Conservation (phyloP, 1,284 basidiomycete species). For the Apiotrichum laibachii region DNA sequence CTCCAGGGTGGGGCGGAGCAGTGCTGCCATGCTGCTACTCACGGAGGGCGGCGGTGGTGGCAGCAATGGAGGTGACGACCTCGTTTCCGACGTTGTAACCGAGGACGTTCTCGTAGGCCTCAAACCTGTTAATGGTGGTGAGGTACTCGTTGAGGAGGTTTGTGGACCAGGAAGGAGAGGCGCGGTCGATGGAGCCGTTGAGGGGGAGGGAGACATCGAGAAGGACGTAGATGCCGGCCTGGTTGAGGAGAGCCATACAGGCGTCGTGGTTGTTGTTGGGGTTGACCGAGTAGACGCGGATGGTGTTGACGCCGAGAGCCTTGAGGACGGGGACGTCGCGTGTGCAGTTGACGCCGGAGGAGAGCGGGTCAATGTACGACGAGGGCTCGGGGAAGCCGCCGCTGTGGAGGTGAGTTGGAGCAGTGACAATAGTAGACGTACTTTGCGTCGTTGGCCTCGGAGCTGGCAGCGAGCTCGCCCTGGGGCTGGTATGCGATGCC, state of each 20-base stretch:
- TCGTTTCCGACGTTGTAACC: slow-evolving; percentile 86
- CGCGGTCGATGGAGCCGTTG: slow-evolving; percentile 81
- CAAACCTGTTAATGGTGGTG: slow-evolving; percentile 71
- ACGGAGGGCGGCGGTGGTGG: slow-evolving; percentile 63
- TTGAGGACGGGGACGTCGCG: slow-evolving; percentile 76
- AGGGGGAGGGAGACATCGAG: slow-evolving; percentile 79
- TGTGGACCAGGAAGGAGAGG: slow-evolving; percentile 73
- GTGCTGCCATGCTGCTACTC: slow-evolving; percentile 16
- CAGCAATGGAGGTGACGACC: slow-evolving; percentile 63
- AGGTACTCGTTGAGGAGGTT: slow-evolving; percentile 78
- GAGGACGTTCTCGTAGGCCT: slow-evolving; percentile 76
- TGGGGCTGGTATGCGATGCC: slow-evolving; percentile 87
- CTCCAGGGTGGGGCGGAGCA: no score
- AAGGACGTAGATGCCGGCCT: slow-evolving; percentile 84
- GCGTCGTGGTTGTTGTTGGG: slow-evolving; percentile 74
- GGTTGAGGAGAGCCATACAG: slow-evolving; percentile 75
- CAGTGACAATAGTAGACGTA: slow-evolving; percentile 23
- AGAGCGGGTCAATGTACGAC: slow-evolving; percentile 64
- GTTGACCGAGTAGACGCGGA: slow-evolving; percentile 83
- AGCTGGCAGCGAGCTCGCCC: slow-evolving; percentile 57
- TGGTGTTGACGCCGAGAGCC: slow-evolving; percentile 56
- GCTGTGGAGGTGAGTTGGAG: slow-evolving; percentile 20
- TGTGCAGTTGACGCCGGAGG: slow-evolving; percentile 64
- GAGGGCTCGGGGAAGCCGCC: slow-evolving; percentile 67
- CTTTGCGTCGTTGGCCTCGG: slow-evolving; percentile 57